A percentile compares a stretch with the other conserved stretches of the same genome.
Conservation (phyloP, 2,329 filamentous ascomycete species). For the Aureobasidium sp. region DNA sequence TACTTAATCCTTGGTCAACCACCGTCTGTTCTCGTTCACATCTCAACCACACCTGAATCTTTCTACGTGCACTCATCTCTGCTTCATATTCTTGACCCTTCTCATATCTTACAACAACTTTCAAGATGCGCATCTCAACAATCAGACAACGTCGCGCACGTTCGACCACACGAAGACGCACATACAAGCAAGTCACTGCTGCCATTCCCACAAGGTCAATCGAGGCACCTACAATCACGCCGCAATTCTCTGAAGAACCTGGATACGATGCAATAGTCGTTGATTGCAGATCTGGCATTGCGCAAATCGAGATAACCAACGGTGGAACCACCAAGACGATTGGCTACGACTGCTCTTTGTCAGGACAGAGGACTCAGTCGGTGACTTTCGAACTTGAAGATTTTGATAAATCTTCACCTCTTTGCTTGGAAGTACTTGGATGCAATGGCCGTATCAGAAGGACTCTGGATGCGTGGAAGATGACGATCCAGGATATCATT, state of each 20-base stretch:
- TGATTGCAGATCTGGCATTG: background rate
- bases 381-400: background rate
- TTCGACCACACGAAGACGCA: background rate
- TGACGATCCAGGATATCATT: conserved; percentile 24
- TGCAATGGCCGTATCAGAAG: background rate
- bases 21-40: background rate
- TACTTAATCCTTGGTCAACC: background rate
- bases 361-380: background rate
- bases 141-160: background rate
- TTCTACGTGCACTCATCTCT: background rate
- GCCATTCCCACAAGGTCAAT: background rate
- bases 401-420: background rate
- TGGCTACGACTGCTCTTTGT: background rate
- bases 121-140: background rate
- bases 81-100: background rate
- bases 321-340: background rate
- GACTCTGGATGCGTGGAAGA: background rate
- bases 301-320: conserved; percentile 21
- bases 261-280: background rate
- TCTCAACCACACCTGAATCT: background rate
- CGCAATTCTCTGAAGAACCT: background rate
- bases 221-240: background rate
- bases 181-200: background rate
- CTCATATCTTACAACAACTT: no score
- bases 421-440: background rate